A percentile compares a stretch with the other conserved stretches of the same genome.
These are phyloP conservation scores for Sphaerostilbella broomeana DNA, from an alignment of 2,329 filamentous ascomycete species.

Conservation along the genomic window DNA sequence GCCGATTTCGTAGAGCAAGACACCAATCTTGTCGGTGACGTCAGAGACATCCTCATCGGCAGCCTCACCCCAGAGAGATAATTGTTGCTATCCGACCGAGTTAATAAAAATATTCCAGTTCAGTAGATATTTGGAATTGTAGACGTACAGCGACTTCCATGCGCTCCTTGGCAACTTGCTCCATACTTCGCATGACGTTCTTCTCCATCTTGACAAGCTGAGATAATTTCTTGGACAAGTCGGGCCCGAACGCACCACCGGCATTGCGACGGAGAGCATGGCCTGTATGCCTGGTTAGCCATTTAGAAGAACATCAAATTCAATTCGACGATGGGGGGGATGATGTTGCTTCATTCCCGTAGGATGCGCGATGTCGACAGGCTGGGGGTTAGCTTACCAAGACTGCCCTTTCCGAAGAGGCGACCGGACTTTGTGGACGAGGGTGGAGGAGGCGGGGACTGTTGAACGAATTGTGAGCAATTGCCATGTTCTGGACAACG, in stretches of 20 bases:
- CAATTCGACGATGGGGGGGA: neutral
- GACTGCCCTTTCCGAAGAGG: slow-evolving; percentile 77
- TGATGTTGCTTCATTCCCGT: too few relatives aligned
- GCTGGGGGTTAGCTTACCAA: slow-evolving; percentile 57
- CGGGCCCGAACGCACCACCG: slow-evolving; percentile 71
- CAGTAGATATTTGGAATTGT: too few relatives aligned
- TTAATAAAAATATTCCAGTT: too few relatives aligned
- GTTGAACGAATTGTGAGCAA: slow-evolving; percentile 21
- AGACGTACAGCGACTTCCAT: slow-evolving; percentile 93
- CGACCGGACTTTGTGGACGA: slow-evolving; percentile 88
- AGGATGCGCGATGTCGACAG: neutral
- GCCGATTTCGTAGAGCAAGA: slow-evolving; percentile 95
- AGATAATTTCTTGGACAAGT: slow-evolving; percentile 94
- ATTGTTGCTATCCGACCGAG: slow-evolving; percentile 68
- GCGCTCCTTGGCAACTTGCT: slow-evolving; percentile 87
- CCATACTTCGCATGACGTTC: slow-evolving; percentile 98
- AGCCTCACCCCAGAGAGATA: slow-evolving; percentile 93
- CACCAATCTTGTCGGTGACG: slow-evolving; percentile 96
- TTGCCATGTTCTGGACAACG: neutral
- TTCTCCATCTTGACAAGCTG: slow-evolving; percentile 99
- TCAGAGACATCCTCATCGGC: slow-evolving; percentile 98
- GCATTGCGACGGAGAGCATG: slow-evolving; percentile 67
- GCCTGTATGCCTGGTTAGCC: slow-evolving; percentile 31
- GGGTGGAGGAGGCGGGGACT: slow-evolving; percentile 88
- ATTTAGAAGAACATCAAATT: too few relatives aligned